A percentile compares a stretch with the other conserved stretches of the same genome.
phyloP scores from a whole-genome alignment of 2,329 filamentous ascomycete species.

The Teratosphaeria viscida region DNA sequence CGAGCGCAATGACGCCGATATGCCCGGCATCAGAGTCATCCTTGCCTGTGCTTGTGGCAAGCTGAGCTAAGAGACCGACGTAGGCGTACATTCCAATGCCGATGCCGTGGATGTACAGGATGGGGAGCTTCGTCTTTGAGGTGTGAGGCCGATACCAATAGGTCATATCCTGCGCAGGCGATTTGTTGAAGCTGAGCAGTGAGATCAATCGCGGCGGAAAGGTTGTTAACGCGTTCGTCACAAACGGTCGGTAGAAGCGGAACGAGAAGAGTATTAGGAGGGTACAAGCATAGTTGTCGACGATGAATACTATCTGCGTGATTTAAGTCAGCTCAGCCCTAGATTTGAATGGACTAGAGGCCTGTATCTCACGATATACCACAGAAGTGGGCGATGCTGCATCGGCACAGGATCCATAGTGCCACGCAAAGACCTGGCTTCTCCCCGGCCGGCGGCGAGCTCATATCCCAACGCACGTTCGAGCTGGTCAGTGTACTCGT shows the following conservation, averaged over 20 bases:
- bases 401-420: slow-evolving; percentile 5
- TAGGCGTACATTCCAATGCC: slow-evolving; percentile 57
- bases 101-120: slow-evolving; percentile 59
- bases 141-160: slow-evolving; percentile 57
- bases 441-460: slow-evolving; percentile 44
- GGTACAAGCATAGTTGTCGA: neutral
- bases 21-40: slow-evolving; percentile 13
- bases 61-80: slow-evolving; percentile 42
- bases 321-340: neutral
- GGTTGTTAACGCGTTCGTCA: slow-evolving; percentile 30
- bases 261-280: neutral
- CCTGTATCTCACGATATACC: slow-evolving; percentile 4
- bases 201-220: slow-evolving; percentile 48
- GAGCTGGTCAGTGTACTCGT: slow-evolving; percentile 40
- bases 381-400: slow-evolving; percentile 6
- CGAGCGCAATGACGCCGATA: slow-evolving; percentile 52
- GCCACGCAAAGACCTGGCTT: slow-evolving; percentile 33
- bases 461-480: slow-evolving; percentile 42
- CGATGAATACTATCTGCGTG: neutral
- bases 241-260: slow-evolving; percentile 2
- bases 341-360: neutral
- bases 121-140: slow-evolving; percentile 43
- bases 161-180: slow-evolving; percentile 39
- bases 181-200: slow-evolving; percentile 35
- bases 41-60: neutral